phyloP scores from a whole-genome alignment of 495 filamentous ascomycete species.

The Melanomma pulvis-pyrius region DNA sequence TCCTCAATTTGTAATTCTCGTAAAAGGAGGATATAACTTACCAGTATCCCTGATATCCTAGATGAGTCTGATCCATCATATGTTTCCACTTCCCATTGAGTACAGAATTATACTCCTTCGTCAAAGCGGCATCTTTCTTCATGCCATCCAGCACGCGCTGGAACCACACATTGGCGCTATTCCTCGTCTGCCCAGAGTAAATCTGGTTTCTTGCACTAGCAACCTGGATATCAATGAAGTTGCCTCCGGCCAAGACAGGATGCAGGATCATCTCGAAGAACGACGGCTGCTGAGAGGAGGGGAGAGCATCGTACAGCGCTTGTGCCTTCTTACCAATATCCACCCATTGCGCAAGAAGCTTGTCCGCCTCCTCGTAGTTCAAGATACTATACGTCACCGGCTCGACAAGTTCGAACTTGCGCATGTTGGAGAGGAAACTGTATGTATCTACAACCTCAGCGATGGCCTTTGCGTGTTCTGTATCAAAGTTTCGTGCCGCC shows the following conservation, averaged over 20 bases:
- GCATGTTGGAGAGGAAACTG: conserved; percentile 62
- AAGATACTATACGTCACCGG: conserved; percentile 64
- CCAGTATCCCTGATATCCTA: conserved; percentile 55
- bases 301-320: conserved; percentile 58
- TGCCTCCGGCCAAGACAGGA: conserved; percentile 64
- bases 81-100: conserved; percentile 73
- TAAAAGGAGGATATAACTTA: conserved; percentile 2
- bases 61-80: conserved; percentile 66
- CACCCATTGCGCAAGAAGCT: conserved; percentile 65
- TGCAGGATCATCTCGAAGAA: conserved; percentile 75
- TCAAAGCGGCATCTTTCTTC: conserved; percentile 63
- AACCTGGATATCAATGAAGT: conserved; percentile 64
- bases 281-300: conserved; percentile 52
- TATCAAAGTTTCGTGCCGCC: conserved; percentile 64
- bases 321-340: conserved; percentile 57
- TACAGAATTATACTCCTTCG: conserved; percentile 63
- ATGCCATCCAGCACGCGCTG: conserved; percentile 62
- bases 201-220: conserved; percentile 63
- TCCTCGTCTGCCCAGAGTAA: conserved; percentile 66
- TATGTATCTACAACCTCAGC: conserved; percentile 62
- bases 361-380: conserved; percentile 73
- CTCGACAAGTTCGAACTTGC: conserved; percentile 72
- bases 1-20: not conserved
- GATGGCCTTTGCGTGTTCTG: conserved; percentile 53
- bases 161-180: conserved; percentile 64